phyloP scores from a whole-genome alignment of 2,329 filamentous ascomycete genomes.

The Tolypocladium sp. region DNA sequence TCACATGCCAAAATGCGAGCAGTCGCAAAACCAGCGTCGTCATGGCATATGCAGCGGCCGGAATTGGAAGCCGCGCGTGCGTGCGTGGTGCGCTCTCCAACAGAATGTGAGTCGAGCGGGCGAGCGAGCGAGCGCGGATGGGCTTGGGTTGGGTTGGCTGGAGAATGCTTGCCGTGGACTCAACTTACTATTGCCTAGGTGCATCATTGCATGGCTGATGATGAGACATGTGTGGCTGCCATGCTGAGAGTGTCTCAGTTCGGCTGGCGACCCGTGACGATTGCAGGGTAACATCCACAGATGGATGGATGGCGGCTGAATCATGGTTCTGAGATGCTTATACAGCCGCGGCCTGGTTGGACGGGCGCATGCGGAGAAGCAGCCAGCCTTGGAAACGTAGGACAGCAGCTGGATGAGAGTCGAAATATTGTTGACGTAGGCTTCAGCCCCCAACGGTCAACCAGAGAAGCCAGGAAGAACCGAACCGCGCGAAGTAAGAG shows the following conservation, averaged over 20 bases:
- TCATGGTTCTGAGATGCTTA: background rate
- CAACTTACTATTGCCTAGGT: background rate
- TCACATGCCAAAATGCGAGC: background rate
- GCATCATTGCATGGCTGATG: background rate
- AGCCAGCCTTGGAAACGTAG: background rate
- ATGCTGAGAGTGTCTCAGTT: background rate
- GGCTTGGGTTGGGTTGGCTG: background rate
- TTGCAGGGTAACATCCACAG: constrained; percentile 1
- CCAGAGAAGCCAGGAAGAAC: background rate
- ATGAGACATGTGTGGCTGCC: constrained; percentile 1
- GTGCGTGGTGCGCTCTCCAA: background rate
- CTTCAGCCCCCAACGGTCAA: background rate
- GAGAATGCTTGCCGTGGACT: background rate
- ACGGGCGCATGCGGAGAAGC: background rate
- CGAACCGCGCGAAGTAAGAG: background rate
- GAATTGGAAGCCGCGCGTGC: background rate
- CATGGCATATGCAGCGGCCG: background rate
- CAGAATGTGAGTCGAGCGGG: background rate
- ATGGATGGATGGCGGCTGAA: background rate
- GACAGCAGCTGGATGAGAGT: background rate
- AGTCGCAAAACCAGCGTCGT: background rate
- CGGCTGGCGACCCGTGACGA: background rate
- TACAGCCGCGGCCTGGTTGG: background rate
- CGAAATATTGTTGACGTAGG: background rate
- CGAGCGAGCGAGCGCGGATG: background rate